Evolutionary conservation across 1,284 basidiomycete genomes (phyloP).

Genomic region (Garcileccinum viscosum): DNA sequence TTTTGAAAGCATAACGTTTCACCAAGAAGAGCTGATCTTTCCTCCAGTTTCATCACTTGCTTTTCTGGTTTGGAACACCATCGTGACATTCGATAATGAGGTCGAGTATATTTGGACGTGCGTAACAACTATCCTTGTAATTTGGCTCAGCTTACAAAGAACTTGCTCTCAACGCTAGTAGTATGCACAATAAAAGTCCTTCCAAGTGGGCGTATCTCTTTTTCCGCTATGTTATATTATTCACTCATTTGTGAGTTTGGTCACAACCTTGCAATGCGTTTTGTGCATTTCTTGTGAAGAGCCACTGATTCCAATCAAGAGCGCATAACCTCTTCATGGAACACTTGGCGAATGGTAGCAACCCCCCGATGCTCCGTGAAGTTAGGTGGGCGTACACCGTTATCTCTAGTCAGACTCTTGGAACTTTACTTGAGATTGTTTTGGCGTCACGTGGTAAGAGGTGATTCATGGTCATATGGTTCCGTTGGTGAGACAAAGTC

Average conservation of each 20-base stretch:
- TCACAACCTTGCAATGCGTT: background rate
- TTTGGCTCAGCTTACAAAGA: background rate
- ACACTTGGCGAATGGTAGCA: constrained; percentile 16
- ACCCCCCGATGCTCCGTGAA: constrained; percentile 16
- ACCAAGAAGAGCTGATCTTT: constrained; percentile 7
- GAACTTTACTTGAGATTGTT: constrained; percentile 21
- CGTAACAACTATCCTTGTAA: background rate
- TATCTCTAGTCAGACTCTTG: constrained; percentile 11
- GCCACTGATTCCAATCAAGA: constrained; percentile 7
- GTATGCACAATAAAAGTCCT: constrained; percentile 24
- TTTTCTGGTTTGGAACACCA: constrained; percentile 26
- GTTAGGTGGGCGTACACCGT: constrained; percentile 17
- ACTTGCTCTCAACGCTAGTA: background rate
- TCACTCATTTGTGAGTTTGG: constrained; percentile 21
- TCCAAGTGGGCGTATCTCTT: constrained; percentile 33
- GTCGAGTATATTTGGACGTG: background rate
- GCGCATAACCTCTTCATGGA: constrained; percentile 18
- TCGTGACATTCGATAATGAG: constrained; percentile 26
- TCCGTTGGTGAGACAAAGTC: background rate
- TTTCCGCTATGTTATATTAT: constrained; percentile 27
- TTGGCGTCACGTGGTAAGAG: constrained; percentile 30
- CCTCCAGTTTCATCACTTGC: constrained; percentile 17
- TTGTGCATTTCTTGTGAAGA: background rate
- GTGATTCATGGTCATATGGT: background rate
- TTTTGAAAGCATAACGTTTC: background rate